These are phyloP conservation scores for Globisporangium apiculatum DNA, from an alignment of 352 stramenopile species.

Conservation along the genomic window DNA sequence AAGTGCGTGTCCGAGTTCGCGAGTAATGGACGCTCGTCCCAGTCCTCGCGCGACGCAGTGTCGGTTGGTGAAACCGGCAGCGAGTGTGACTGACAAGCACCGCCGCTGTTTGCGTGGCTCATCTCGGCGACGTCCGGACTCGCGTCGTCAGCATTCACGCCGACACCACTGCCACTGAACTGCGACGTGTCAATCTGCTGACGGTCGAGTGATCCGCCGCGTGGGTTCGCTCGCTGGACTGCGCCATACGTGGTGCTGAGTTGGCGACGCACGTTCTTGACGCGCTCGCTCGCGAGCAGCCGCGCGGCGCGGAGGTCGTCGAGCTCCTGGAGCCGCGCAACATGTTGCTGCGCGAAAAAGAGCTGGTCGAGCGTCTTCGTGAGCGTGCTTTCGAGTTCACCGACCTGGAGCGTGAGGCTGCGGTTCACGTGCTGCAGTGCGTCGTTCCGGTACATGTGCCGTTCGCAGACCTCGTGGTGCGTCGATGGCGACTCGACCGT, in stretches of 20 bases:
- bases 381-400: conserved; percentile 8
- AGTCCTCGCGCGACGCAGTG: not conserved
- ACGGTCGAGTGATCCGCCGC: too few species aligned
- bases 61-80: too few species aligned
- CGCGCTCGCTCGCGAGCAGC: not conserved
- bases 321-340: conserved; percentile 12
- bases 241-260: not conserved
- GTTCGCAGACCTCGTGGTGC: conserved; percentile 4
- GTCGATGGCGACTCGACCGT: not conserved
- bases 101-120: not conserved
- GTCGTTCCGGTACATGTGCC: conserved; percentile 10
- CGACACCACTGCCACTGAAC: too few species aligned
- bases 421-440: conserved; percentile 6
- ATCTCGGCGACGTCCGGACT: not conserved
- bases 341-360: conserved; percentile 7
- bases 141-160: not conserved
- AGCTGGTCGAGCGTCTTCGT: conserved; percentile 1
- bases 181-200: not conserved
- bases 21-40: not conserved
- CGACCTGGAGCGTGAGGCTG: conserved; percentile 12
- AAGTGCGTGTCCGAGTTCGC: not conserved
- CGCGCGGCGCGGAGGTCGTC: conserved; percentile 2
- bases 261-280: conserved; percentile 1
- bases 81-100: too few species aligned
- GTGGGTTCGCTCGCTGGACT: not conserved